Percentiles rank a stretch among this genome's conserved stretches.
phyloP scores from a whole-genome alignment of 2,329 filamentous ascomycete genomes.

The Colletotrichum karsti region DNA sequence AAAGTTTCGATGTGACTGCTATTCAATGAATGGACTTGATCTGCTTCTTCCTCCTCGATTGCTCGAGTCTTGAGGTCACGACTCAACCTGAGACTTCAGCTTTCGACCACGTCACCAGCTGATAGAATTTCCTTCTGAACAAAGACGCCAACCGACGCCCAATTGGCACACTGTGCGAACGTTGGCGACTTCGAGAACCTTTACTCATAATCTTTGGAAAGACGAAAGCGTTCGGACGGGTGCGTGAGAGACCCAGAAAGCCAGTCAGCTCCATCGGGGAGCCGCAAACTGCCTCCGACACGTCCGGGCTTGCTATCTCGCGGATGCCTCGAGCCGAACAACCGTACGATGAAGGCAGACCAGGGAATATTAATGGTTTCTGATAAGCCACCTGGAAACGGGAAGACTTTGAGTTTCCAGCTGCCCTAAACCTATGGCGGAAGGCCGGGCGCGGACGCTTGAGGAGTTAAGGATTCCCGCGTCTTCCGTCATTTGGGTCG shows the following conservation, averaged over 20 bases:
- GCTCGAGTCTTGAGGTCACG: neutral
- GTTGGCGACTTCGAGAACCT: neutral
- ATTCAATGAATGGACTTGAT: neutral
- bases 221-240: neutral
- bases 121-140: neutral
- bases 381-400: neutral
- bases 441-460: neutral
- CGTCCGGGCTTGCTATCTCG: neutral
- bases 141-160: neutral
- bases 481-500: neutral
- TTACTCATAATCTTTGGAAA: neutral
- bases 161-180: neutral
- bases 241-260: neutral
- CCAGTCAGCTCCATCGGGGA: neutral
- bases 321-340: neutral
- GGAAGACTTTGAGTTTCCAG: neutral
- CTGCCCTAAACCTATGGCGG: neutral
- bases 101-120: neutral
- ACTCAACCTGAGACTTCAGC: neutral
- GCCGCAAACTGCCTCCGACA: neutral
- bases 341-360: neutral
- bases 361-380: neutral
- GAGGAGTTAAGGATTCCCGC: neutral
- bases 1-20: neutral
- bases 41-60: neutral